Conservation (phyloP, 345 rosid genomes). For the Reutealis trisperma region DNA sequence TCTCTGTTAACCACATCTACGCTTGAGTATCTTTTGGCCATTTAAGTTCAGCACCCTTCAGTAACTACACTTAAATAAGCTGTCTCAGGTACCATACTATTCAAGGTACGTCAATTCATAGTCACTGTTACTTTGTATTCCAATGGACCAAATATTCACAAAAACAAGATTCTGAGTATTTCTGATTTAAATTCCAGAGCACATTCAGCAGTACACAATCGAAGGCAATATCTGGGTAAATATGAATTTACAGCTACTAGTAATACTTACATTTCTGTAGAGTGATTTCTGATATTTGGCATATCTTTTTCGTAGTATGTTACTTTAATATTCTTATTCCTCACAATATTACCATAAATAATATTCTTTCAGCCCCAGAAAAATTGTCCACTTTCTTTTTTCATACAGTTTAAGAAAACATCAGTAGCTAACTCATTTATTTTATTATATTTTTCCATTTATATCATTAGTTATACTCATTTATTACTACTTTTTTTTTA, state of each 20-base stretch:
- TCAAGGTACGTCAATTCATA: too few relatives aligned
- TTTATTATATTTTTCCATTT: too few relatives aligned
- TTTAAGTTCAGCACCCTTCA: neutral
- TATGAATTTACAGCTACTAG: neutral
- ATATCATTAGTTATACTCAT: too few relatives aligned
- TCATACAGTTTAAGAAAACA: too few relatives aligned
- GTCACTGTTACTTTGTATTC: neutral
- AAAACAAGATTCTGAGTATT: neutral
- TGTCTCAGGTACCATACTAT: neutral
- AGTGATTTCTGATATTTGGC: constrained; percentile 1
- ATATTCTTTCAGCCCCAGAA: too few relatives aligned
- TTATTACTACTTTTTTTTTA: too few relatives aligned
- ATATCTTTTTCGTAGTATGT: neutral
- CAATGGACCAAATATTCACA: neutral
- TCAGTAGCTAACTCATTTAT: too few relatives aligned
- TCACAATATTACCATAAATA: neutral
- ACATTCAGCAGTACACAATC: neutral
- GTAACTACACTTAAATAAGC: neutral
- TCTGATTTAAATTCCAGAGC: neutral
- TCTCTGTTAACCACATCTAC: neutral
- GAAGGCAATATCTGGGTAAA: neutral
- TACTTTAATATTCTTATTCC: neutral
- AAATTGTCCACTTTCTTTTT: too few relatives aligned
- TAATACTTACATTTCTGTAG: neutral
- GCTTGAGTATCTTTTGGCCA: neutral